Conservation (phyloP, 1,139 yeast species). For the Candida dubliniensis region DNA sequence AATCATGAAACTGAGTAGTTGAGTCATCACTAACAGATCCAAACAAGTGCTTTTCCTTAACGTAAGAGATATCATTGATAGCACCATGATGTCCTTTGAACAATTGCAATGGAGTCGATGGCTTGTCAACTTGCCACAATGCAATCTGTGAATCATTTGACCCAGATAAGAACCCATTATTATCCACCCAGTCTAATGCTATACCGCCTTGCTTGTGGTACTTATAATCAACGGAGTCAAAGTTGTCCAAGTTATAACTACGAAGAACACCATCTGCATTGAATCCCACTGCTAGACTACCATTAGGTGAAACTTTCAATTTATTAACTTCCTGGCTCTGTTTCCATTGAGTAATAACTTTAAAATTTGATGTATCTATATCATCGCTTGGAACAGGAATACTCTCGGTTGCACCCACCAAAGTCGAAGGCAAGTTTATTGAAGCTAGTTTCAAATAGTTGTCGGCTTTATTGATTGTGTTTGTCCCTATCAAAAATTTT, state of each 20-base stretch:
- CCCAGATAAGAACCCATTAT: slow-evolving; percentile 57
- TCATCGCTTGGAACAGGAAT: slow-evolving; percentile 24
- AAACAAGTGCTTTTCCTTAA: slow-evolving; percentile 47
- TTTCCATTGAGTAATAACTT: slow-evolving; percentile 44
- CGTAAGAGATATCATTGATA: slow-evolving; percentile 61
- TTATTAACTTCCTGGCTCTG: slow-evolving; percentile 58
- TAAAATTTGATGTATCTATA: slow-evolving; percentile 29
- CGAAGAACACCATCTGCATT: slow-evolving; percentile 52
- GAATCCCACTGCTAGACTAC: slow-evolving; percentile 46
- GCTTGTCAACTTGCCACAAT: slow-evolving; percentile 59
- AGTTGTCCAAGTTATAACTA: slow-evolving; percentile 34
- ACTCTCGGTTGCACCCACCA: slow-evolving; percentile 33
- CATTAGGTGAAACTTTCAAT: slow-evolving; percentile 37
- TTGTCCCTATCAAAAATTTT: slow-evolving; percentile 51
- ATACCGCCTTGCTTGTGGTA: slow-evolving; percentile 69
- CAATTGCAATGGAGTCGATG: slow-evolving; percentile 43
- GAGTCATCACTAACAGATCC: slow-evolving; percentile 77
- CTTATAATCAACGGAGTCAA: slow-evolving; percentile 40
- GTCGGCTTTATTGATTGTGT: slow-evolving; percentile 37
- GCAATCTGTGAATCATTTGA: slow-evolving; percentile 68
- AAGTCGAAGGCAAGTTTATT: slow-evolving; percentile 51
- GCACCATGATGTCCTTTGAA: slow-evolving; percentile 50
- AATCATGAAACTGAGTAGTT: slow-evolving; percentile 65
- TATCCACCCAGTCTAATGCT: slow-evolving; percentile 64
- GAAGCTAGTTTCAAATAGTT: slow-evolving; percentile 50